These are phyloP conservation scores for Mycena leptocephala DNA, from an alignment of 768 basidiomycete species.

Conservation along the genomic window DNA sequence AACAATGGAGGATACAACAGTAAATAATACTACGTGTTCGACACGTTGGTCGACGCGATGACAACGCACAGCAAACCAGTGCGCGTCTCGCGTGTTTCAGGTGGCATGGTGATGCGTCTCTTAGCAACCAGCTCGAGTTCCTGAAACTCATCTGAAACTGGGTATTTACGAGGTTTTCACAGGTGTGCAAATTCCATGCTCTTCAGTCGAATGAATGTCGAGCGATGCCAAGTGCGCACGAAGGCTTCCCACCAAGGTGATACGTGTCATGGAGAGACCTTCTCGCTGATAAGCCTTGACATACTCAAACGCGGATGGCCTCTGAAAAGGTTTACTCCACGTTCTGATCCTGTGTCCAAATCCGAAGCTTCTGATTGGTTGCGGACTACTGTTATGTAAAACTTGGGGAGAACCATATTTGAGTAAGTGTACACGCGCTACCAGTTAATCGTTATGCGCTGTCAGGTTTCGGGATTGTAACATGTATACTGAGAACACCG, in stretches of 20 bases:
- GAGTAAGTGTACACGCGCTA: slow-evolving; percentile 13
- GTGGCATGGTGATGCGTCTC: no score
- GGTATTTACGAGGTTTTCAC: no score
- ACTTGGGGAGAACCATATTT: slow-evolving; percentile 7
- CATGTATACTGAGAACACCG: background rate
- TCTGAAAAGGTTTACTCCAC: slow-evolving; percentile 5
- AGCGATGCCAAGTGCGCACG: background rate
- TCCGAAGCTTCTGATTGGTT: slow-evolving; percentile 4
- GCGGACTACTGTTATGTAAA: slow-evolving; percentile 12
- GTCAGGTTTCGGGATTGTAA: background rate
- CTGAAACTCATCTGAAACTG: no score
- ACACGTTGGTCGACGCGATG: no score
- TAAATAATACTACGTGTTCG: no score
- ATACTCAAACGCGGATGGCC: background rate
- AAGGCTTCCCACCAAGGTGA: background rate
- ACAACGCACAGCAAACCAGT: no score
- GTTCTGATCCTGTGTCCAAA: slow-evolving; percentile 3
- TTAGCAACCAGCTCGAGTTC: no score
- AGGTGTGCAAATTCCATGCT: no score
- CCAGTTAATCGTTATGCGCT: background rate
- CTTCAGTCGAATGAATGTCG: no score
- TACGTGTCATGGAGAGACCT: slow-evolving; percentile 1
- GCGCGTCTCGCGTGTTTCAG: no score
- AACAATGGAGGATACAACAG: no score
- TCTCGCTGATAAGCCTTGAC: slow-evolving; percentile 7